Percentiles rank a stretch among this genome's conserved stretches.
Evolutionary conservation across 75 land plant genomes (phyloP).

Genomic region (Sequoia sempervirens): DNA sequence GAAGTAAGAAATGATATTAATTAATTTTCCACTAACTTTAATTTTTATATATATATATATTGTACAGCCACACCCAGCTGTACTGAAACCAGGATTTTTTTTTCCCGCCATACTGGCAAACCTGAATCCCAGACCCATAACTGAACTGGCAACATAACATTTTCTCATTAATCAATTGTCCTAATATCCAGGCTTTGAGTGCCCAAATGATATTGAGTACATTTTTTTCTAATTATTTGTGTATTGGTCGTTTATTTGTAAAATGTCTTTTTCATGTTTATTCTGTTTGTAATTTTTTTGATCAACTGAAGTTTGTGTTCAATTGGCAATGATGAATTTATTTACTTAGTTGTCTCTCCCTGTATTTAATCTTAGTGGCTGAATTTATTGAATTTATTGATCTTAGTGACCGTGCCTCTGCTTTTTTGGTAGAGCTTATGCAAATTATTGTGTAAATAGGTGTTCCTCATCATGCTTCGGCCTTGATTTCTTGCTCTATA

Average conservation of each 20-base stretch:
- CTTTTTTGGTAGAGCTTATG: background rate
- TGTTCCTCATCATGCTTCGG: background rate
- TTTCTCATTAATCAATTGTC: background rate
- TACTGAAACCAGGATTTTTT: background rate
- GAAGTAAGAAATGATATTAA: background rate
- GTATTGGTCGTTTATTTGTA: background rate
- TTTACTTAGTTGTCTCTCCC: background rate
- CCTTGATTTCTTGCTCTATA: background rate
- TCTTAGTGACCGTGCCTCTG: background rate
- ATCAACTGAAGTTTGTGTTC: background rate
- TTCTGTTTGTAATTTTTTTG: background rate
- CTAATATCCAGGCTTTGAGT: background rate
- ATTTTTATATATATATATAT: too few relatives aligned
- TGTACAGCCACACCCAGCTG: too few relatives aligned
- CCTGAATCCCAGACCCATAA: background rate
- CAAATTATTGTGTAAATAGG: background rate
- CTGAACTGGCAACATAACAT: background rate
- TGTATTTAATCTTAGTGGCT: background rate
- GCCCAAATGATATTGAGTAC: background rate
- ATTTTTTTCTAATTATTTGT: background rate
- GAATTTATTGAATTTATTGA: background rate
- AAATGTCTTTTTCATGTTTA: background rate
- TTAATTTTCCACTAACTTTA: too few relatives aligned
- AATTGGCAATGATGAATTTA: background rate
- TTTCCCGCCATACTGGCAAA: background rate